Evolutionary conservation across 768 basidiomycete species (phyloP), one percentile per base, ranked within the genome.

Genomic region (Russula sp.): DNA sequence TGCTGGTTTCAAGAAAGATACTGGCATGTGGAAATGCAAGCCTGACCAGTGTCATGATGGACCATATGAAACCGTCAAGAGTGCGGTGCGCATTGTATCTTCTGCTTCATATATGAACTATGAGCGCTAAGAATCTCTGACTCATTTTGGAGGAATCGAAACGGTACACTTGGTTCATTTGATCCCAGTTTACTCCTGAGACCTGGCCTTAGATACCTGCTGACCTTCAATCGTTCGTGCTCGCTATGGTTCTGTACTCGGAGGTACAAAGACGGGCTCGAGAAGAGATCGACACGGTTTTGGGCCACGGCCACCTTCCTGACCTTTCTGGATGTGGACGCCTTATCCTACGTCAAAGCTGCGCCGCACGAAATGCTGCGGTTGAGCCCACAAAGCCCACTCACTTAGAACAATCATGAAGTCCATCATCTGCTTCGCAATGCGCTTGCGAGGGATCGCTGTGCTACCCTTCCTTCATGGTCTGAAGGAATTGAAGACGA

Each of bases 181-280:
- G 42, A 10, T 49, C 45, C 32, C 32, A 5, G 20, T 44, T 39
- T 32, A 16, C 20, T 32, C 44, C 50, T 47, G 37, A 53, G 1
- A 32, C 2, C 31, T 55, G 34, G 32, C 35, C 20, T 4, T 7
- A 65, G 70, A 57, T 68, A 3, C 6, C 59, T 18, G 66, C 68
- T 7, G 57, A 58, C 1, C 52, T 66, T 31, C 59, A 54, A 13
- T 59, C 66, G 2, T 75, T 76, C 58, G 34, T 76, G 16, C 62
- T 74, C 3, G 72, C 71, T 16, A 72, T 76, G 73, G 66, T 69
- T 7, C 62, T 72, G 11, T 61, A 75, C 53, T 75, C 75, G 0
- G 65, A 71, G 4, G 64, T 64, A 10, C 74, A 74, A 52, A 58
- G 20, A 31, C 62, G 69, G 48, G 73, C 71, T 3, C 75, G 73